Evolutionary conservation across 2,329 filamentous ascomycete genomes (phyloP).

Genomic region (Xylariaceae sp.): DNA sequence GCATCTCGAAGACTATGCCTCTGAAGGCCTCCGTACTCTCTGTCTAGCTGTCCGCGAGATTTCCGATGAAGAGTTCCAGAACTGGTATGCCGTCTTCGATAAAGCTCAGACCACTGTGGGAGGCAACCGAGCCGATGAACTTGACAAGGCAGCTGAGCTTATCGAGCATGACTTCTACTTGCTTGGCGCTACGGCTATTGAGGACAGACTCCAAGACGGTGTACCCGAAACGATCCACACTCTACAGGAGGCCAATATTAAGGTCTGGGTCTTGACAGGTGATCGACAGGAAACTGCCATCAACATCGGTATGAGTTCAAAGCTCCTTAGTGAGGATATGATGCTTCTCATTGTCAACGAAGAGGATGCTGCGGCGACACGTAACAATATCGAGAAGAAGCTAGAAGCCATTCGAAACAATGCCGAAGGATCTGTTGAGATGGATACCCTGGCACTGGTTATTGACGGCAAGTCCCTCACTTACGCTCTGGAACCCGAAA

Average conservation of each 20-base stretch:
- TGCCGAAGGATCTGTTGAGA: conserved; percentile 67
- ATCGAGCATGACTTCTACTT: conserved; percentile 90
- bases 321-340: conserved; percentile 98
- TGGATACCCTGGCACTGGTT: conserved; percentile 82
- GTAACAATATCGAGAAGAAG: conserved; percentile 90
- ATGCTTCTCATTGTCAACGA: conserved; percentile 95
- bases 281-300: conserved; percentile 98
- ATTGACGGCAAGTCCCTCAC: conserved; percentile 97
- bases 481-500: conserved; percentile 83
- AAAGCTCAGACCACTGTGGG: conserved; percentile 83
- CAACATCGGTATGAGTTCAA: conserved; percentile 99
- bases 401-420: conserved; percentile 84
- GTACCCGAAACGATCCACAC: conserved; percentile 98
- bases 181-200: conserved; percentile 92
- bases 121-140: conserved; percentile 86
- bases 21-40: conserved; percentile 88
- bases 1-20: conserved; percentile 97
- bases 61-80: conserved; percentile 78
- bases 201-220: conserved; percentile 93
- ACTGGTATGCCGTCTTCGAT: conserved; percentile 84
- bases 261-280: conserved; percentile 96
- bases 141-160: conserved; percentile 94
- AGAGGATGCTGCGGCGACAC: conserved; percentile 69
- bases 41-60: conserved; percentile 94
- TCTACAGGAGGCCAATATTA: conserved; percentile 92